Conservation (phyloP, 2,329 filamentous ascomycete genomes). For the Botryotinia convoluta region DNA sequence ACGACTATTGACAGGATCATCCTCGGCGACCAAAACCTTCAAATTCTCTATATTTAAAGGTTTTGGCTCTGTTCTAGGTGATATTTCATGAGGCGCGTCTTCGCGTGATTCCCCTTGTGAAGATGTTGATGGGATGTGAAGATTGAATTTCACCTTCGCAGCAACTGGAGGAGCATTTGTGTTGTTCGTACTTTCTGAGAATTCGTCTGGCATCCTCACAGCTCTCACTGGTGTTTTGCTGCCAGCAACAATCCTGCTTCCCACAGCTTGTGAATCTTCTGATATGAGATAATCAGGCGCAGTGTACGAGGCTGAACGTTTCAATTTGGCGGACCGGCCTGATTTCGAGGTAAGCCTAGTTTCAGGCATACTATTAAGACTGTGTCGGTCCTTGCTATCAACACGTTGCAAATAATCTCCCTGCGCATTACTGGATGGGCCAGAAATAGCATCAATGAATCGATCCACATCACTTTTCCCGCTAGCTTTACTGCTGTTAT, state of each 20-base stretch:
- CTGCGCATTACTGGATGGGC: constrained; percentile 49
- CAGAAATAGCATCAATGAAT: constrained; percentile 69
- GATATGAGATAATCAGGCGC: constrained; percentile 27
- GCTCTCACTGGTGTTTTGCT: constrained; percentile 45
- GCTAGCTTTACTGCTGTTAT: constrained; percentile 32
- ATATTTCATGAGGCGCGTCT: background rate
- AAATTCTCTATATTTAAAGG: constrained; percentile 29
- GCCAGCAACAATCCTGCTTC: constrained; percentile 41
- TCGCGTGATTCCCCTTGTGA: background rate
- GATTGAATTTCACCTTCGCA: constrained; percentile 28
- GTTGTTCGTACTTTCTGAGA: constrained; percentile 17
- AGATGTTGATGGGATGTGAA: constrained; percentile 18
- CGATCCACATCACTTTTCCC: constrained; percentile 62
- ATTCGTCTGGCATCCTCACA: constrained; percentile 47
- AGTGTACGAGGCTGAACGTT: constrained; percentile 30
- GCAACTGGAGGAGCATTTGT: background rate
- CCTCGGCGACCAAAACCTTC: constrained; percentile 77
- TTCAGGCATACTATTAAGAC: constrained; percentile 20
- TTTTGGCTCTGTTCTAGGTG: background rate
- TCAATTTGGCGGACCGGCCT: constrained; percentile 20
- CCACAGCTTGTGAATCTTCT: constrained; percentile 39
- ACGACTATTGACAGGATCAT: constrained; percentile 83
- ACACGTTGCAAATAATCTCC: constrained; percentile 34
- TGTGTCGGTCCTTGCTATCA: constrained; percentile 26
- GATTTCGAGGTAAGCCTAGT: background rate